Conservation (phyloP, 352 stramenopile genomes). For the Globisporangium megalacanthum region DNA sequence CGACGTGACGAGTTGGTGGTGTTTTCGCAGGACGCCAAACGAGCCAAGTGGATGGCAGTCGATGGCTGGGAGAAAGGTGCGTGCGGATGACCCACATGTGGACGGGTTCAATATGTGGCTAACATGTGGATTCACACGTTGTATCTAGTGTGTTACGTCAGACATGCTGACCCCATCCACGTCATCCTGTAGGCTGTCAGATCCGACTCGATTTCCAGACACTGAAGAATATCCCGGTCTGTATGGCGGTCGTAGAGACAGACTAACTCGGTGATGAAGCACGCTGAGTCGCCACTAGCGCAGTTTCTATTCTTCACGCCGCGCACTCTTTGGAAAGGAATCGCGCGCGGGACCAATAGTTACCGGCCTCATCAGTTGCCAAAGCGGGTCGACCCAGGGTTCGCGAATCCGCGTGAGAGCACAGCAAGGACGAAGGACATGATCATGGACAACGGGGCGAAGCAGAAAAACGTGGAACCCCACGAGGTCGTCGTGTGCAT, state of each 20-base stretch:
- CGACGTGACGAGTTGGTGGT: neutral
- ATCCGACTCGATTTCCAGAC: too few species aligned
- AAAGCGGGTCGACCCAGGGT: neutral
- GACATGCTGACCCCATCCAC: neutral
- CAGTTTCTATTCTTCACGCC: neutral
- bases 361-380: neutral
- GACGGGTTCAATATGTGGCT: neutral
- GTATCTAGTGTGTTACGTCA: neutral
- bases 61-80: neutral
- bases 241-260: too few species aligned
- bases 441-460: too few species aligned
- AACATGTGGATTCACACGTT: neutral
- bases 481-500: too few species aligned
- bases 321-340: neutral
- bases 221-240: too few species aligned
- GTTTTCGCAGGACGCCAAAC: neutral
- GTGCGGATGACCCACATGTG: neutral
- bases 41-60: neutral
- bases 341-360: neutral
- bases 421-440: too few species aligned
- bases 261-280: too few species aligned
- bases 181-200: too few species aligned
- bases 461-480: too few species aligned
- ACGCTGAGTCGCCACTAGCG: neutral
- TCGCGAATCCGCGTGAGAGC: too few species aligned